A percentile compares a stretch with the other conserved stretches of the same genome.
phyloP scores from a whole-genome alignment of 2,329 filamentous ascomycete species.

The Clarireedia paspali region DNA sequence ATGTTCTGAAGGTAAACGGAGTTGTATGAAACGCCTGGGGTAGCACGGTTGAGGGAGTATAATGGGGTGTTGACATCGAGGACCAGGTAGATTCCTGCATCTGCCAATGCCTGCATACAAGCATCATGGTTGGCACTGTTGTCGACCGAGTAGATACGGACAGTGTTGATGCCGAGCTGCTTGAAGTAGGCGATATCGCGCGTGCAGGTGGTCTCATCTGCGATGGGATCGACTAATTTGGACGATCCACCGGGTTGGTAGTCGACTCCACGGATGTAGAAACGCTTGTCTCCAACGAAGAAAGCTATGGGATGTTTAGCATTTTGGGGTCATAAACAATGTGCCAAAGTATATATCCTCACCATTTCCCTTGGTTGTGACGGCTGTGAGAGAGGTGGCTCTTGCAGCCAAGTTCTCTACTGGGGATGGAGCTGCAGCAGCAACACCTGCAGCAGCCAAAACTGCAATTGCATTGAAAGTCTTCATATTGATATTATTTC shows the following conservation, averaged over 20 bases:
- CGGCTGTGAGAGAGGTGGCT: slow-evolving; percentile 19
- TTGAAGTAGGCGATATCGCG: slow-evolving; percentile 61
- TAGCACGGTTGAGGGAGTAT: slow-evolving; percentile 59
- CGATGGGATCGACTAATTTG: slow-evolving; percentile 54
- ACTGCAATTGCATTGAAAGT: slow-evolving; percentile 23
- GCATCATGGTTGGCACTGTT: slow-evolving; percentile 60
- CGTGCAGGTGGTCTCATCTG: slow-evolving; percentile 50
- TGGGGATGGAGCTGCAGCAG: slow-evolving; percentile 16
- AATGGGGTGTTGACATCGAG: slow-evolving; percentile 66
- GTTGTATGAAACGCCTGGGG: slow-evolving; percentile 58
- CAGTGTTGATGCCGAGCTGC: slow-evolving; percentile 62
- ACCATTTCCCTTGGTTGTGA: slow-evolving; percentile 30
- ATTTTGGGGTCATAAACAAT: neutral
- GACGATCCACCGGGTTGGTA: slow-evolving; percentile 56
- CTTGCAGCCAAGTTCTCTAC: slow-evolving; percentile 15
- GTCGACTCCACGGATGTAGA: slow-evolving; percentile 56
- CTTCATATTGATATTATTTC: slow-evolving; percentile 22
- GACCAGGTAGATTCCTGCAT: slow-evolving; percentile 66
- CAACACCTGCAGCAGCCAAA: slow-evolving; percentile 22
- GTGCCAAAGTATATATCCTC: neutral
- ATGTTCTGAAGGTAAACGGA: slow-evolving; percentile 61
- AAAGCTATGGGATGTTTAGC: slow-evolving; percentile 21
- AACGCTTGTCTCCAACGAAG: slow-evolving; percentile 28
- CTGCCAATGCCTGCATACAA: slow-evolving; percentile 59
- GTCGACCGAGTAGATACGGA: slow-evolving; percentile 68